Percentiles rank a stretch among this genome's conserved stretches.
Conservation (phyloP, 805 yeast genomes). For the Limtongozyma cylindracea region DNA sequence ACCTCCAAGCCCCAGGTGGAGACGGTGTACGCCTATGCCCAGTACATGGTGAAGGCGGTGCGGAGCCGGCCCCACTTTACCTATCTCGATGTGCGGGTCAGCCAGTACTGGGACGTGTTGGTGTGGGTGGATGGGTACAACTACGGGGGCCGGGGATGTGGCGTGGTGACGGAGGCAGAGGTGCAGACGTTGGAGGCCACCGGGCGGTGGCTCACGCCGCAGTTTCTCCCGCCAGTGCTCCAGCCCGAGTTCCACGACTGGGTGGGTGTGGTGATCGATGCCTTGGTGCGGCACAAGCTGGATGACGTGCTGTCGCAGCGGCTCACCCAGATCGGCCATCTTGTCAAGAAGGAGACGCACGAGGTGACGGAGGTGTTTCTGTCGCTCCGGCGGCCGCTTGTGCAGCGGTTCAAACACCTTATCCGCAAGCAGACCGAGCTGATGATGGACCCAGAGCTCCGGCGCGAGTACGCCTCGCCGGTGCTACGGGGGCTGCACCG, state of each 20-base stretch:
- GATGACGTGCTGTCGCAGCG: conserved; percentile 24
- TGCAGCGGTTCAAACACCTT: conserved; percentile 39
- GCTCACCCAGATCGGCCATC: conserved; percentile 40
- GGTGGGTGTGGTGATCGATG: conserved; percentile 53
- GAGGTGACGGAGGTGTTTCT: conserved; percentile 4
- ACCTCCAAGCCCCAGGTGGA: conserved; percentile 63
- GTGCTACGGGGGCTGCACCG: conserved; percentile 48
- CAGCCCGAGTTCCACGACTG: conserved; percentile 77
- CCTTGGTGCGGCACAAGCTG: conserved; percentile 29
- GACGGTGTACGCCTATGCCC: conserved; percentile 77
- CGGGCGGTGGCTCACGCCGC: conserved; percentile 57
- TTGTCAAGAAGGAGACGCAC: conserved; percentile 12
- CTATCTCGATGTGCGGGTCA: conserved; percentile 50
- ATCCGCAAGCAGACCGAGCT: conserved; percentile 49
- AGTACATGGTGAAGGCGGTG: conserved; percentile 53
- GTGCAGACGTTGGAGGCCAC: conserved; percentile 20
- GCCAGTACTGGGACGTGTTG: conserved; percentile 75
- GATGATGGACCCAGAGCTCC: conserved; percentile 35
- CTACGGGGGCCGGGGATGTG: conserved; percentile 47
- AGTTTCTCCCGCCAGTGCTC: conserved; percentile 47
- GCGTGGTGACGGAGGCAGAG: conserved; percentile 16
- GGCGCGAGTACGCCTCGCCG: conserved; percentile 49
- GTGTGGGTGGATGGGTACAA: conserved; percentile 90
- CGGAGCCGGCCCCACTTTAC: conserved; percentile 64
- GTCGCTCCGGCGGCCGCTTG: conserved; percentile 31